These are phyloP conservation scores for Coniella lustricola DNA, from an alignment of 2,329 filamentous ascomycete genomes.

Conservation along the genomic window DNA sequence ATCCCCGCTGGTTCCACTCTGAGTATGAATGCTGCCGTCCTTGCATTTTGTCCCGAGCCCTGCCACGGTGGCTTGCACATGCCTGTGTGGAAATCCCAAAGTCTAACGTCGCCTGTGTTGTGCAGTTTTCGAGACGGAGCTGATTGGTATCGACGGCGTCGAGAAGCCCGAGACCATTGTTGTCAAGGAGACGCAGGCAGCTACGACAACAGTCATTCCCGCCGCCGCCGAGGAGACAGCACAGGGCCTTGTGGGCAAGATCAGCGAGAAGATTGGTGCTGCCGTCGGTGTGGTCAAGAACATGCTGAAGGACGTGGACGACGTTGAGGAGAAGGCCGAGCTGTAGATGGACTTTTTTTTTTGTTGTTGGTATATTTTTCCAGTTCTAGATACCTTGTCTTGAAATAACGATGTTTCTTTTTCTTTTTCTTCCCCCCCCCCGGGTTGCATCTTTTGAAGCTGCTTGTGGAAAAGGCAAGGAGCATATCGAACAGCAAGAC, in stretches of 20 bases:
- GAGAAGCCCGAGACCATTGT: constrained; percentile 40
- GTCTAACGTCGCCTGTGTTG: neutral
- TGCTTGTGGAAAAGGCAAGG: neutral
- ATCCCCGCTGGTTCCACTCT: constrained; percentile 78
- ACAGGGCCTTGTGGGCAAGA: constrained; percentile 36
- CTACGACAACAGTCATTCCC: constrained; percentile 17
- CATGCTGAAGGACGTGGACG: constrained; percentile 47
- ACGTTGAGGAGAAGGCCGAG: constrained; percentile 52
- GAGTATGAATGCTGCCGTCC: constrained; percentile 37
- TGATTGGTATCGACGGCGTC: constrained; percentile 77
- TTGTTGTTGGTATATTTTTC: neutral
- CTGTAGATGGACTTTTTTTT: constrained; percentile 31
- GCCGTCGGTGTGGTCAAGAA: constrained; percentile 48
- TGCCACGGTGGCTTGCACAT: too few species aligned
- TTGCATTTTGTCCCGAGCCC: neutral
- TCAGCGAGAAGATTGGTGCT: constrained; percentile 38
- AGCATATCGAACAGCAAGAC: constrained; percentile 29
- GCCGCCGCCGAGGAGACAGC: constrained; percentile 25
- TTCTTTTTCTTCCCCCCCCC: too few species aligned
- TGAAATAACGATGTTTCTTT: too few species aligned
- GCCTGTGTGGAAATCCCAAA: too few species aligned
- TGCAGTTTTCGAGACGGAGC: constrained; percentile 82
- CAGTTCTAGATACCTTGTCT: too few species aligned
- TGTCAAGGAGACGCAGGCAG: constrained; percentile 29
- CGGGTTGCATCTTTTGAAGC: neutral